Evolutionary conservation across 2,329 filamentous ascomycete genomes (phyloP).

Genomic region (Exophiala sideris): DNA sequence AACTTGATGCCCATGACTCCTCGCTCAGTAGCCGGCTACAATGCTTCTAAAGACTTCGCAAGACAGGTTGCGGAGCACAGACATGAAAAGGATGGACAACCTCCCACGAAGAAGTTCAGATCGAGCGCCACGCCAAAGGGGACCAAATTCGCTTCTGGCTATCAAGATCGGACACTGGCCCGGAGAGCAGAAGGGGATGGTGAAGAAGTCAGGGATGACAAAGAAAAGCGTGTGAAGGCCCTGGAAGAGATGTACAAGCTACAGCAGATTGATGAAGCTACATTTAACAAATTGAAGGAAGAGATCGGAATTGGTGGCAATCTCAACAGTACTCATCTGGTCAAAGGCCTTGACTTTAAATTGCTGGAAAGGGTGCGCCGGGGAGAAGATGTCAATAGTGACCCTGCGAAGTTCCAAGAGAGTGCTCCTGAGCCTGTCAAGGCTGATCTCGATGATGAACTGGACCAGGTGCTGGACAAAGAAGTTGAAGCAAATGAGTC

Average conservation of each 20-base stretch:
- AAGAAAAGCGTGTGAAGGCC: constrained; percentile 66
- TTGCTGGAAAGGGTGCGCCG: constrained; percentile 50
- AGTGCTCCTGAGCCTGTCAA: constrained; percentile 29
- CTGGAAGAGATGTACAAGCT: constrained; percentile 79
- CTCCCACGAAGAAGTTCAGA: constrained; percentile 69
- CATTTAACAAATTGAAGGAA: constrained; percentile 69
- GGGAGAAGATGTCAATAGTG: constrained; percentile 54
- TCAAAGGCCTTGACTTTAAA: constrained; percentile 88
- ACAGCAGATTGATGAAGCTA: constrained; percentile 75
- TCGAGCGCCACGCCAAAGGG: constrained; percentile 76
- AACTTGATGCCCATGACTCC: constrained; percentile 93
- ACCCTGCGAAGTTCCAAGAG: constrained; percentile 33
- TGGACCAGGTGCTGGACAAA: constrained; percentile 42
- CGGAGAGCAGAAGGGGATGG: constrained; percentile 56
- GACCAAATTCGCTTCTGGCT: constrained; percentile 72
- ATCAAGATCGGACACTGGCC: constrained; percentile 73
- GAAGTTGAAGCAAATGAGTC: constrained; percentile 29
- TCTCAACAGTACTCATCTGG: constrained; percentile 73
- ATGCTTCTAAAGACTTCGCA: constrained; percentile 72
- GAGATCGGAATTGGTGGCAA: constrained; percentile 79
- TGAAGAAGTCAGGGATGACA: constrained; percentile 49
- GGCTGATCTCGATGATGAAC: constrained; percentile 61
- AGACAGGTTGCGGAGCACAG: constrained; percentile 77
- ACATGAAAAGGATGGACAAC: constrained; percentile 50
- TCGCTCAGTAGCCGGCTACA: constrained; percentile 44